Conservation (phyloP, 2,329 filamentous ascomycete genomes). For the Epichloe elymi region DNA sequence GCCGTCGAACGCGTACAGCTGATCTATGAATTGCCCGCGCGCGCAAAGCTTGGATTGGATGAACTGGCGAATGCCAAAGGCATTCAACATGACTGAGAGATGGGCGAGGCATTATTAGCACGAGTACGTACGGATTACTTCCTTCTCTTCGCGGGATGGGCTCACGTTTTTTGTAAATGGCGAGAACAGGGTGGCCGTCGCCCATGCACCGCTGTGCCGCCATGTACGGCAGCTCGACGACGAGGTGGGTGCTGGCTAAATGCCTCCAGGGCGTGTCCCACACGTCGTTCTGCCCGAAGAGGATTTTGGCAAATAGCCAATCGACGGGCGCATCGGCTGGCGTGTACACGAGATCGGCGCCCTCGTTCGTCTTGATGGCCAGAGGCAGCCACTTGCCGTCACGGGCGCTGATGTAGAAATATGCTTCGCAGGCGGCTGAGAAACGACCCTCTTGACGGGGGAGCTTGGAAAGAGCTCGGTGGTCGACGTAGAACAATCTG, state of each 20-base stretch:
- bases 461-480: conserved; percentile 21
- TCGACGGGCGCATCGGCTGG: conserved; percentile 29
- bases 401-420: conserved; percentile 30
- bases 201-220: conserved; percentile 33
- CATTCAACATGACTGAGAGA: conserved; percentile 1
- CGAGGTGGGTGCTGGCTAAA: conserved; percentile 28
- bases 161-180: conserved; percentile 17
- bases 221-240: conserved; percentile 29
- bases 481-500: conserved; percentile 30
- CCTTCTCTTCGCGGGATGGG: neutral
- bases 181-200: conserved; percentile 29
- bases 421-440: conserved; percentile 29
- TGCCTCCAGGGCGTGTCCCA: conserved; percentile 31
- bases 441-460: conserved; percentile 16
- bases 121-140: neutral
- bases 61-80: neutral
- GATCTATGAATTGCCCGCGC: neutral
- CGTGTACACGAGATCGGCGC: conserved; percentile 26
- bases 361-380: conserved; percentile 33
- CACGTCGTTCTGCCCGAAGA: conserved; percentile 34
- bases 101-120: neutral
- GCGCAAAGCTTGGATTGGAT: neutral
- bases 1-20: neutral
- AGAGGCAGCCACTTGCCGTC: conserved; percentile 32
- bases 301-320: conserved; percentile 37